Percentiles rank a stretch among this genome's conserved stretches.
Evolutionary conservation across 78 protist genomes (phyloP).

Genomic region (Polysphondylium violaceum): DNA sequence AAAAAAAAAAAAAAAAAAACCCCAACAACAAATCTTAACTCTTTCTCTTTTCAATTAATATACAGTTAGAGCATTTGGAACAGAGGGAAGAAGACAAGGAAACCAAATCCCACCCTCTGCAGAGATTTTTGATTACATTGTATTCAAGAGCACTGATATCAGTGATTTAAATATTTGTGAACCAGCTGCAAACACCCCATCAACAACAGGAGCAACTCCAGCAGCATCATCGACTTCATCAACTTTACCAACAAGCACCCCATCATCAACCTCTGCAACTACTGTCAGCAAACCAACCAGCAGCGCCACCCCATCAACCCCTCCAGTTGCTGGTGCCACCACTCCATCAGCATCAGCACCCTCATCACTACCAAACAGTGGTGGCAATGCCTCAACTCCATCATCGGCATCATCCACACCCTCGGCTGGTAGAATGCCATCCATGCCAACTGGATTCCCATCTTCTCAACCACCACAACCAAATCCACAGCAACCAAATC

Average conservation of each 20-base stretch:
- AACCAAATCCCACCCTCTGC: slow-evolving; percentile 44
- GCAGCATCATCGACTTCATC: not conserved
- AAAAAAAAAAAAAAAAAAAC: not conserved
- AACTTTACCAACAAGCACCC: not conserved
- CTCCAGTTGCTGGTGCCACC: not conserved
- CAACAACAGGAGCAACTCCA: slow-evolving; percentile 4
- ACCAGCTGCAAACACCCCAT: not conserved
- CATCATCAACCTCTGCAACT: not conserved
- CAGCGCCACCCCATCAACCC: not conserved
- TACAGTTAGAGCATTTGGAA: slow-evolving; percentile 48
- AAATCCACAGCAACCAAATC: slow-evolving; percentile 11
- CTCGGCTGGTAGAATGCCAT: not conserved
- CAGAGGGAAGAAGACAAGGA: slow-evolving; percentile 47
- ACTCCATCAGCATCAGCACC: not conserved
- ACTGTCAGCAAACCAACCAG: not conserved
- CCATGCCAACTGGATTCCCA: not conserved
- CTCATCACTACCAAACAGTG: not conserved
- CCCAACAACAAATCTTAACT: not conserved
- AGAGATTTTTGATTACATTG: slow-evolving; percentile 69
- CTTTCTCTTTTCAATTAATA: not conserved
- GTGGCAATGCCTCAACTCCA: not conserved
- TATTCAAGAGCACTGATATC: slow-evolving; percentile 71
- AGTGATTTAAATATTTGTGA: slow-evolving; percentile 61
- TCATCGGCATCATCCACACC: not conserved
- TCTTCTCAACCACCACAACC: not conserved